These are phyloP conservation scores for Diaporthe helianthi DNA, from an alignment of 2,329 filamentous ascomycete genomes.

Conservation along the genomic window DNA sequence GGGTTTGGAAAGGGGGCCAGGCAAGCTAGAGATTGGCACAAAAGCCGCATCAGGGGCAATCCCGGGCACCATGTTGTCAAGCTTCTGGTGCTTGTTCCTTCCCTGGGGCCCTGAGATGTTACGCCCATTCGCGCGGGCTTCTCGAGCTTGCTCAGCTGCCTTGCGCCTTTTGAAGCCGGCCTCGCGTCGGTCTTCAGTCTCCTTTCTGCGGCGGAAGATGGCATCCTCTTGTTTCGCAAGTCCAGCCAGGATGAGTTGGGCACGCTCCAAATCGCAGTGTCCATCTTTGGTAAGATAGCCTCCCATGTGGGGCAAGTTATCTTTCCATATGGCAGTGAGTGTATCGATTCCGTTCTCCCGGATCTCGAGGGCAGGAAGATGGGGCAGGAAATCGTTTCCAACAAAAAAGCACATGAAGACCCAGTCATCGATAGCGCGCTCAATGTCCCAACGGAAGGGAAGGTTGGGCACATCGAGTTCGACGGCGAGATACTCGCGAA, in stretches of 20 bases:
- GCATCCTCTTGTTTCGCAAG: slow-evolving; percentile 91
- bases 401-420: slow-evolving; percentile 99
- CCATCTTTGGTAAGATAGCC: slow-evolving; percentile 97
- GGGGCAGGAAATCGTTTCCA: slow-evolving; percentile 96
- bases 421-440: slow-evolving; percentile 96
- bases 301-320: slow-evolving; percentile 89
- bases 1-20: slow-evolving; percentile 51
- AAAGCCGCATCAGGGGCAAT: slow-evolving; percentile 39
- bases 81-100: slow-evolving; percentile 34
- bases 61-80: slow-evolving; percentile 33
- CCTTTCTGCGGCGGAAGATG: slow-evolving; percentile 88
- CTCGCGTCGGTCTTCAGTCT: slow-evolving; percentile 83
- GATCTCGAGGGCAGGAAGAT: slow-evolving; percentile 96
- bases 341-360: slow-evolving; percentile 97
- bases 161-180: slow-evolving; percentile 81
- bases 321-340: slow-evolving; percentile 94
- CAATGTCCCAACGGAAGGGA: slow-evolving; percentile 89
- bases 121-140: slow-evolving; percentile 42
- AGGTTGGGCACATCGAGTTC: slow-evolving; percentile 86
- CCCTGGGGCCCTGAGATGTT: slow-evolving; percentile 43
- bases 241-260: slow-evolving; percentile 86
- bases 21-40: slow-evolving; percentile 55
- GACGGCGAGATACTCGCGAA: slow-evolving; percentile 91
- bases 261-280: slow-evolving; percentile 83
- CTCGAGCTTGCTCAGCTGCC: slow-evolving; percentile 63